Conservation (phyloP, 352 stramenopile species). For the Pythium vanterpoolii region DNA sequence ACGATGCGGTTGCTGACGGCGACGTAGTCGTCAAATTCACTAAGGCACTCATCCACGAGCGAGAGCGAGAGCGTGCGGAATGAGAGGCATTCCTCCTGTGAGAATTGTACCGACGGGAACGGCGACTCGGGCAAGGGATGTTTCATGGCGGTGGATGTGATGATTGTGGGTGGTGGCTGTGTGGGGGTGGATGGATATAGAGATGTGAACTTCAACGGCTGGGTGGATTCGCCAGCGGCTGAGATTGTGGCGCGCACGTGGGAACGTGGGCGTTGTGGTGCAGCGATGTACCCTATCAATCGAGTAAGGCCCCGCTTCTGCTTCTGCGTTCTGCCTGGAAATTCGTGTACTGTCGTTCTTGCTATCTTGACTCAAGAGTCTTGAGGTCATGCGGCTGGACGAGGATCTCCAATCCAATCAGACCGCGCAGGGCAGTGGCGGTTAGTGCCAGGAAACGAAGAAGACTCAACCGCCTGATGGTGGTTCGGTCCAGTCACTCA, state of each 20-base stretch:
- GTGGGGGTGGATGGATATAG: too few relatives aligned
- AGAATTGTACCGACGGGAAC: slow-evolving; percentile 6
- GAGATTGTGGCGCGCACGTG: neutral
- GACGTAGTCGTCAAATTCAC: slow-evolving; percentile 14
- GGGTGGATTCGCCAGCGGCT: too few relatives aligned
- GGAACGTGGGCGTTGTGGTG: neutral
- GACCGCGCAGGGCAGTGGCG: too few relatives aligned
- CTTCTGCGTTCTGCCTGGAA: slow-evolving; percentile 1
- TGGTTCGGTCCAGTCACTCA: slow-evolving; percentile 2
- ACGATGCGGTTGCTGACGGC: slow-evolving; percentile 6
- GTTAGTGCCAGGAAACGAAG: too few relatives aligned
- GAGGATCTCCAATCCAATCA: too few relatives aligned
- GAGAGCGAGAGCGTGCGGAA: slow-evolving; percentile 2
- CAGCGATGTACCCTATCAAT: neutral
- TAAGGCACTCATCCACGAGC: slow-evolving; percentile 15
- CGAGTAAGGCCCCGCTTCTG: neutral
- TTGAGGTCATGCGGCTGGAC: too few relatives aligned
- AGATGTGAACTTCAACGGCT: too few relatives aligned
- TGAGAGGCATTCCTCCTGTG: slow-evolving; percentile 3
- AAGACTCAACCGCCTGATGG: neutral
- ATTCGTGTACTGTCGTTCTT: too few relatives aligned
- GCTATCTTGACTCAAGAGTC: too few relatives aligned
- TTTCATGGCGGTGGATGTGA: too few relatives aligned
- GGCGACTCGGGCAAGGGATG: slow-evolving; percentile 15
- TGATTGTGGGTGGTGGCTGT: too few relatives aligned